Percentiles rank a stretch among this genome's conserved stretches.
phyloP scores from a whole-genome alignment of 2,329 filamentous ascomycete species.

The Phoma sp. region DNA sequence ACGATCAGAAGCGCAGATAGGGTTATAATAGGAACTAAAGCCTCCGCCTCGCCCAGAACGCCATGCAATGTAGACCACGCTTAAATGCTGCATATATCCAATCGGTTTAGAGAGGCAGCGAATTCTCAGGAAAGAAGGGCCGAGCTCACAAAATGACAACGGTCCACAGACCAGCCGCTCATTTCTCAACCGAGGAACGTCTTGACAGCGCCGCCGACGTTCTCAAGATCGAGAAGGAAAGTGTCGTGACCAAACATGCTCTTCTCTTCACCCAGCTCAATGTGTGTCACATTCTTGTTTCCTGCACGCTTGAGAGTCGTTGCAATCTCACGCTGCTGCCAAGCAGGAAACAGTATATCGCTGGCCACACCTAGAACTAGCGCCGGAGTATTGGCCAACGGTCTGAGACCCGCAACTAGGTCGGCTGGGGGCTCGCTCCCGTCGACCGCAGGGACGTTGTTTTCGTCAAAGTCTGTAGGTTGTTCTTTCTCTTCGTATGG shows the following conservation, averaged over 20 bases:
- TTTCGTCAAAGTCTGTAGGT: slow-evolving; percentile 32
- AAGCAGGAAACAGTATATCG: slow-evolving; percentile 95
- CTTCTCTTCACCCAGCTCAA: slow-evolving; percentile 92
- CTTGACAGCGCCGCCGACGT: slow-evolving; percentile 84
- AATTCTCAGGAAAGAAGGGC: slow-evolving; percentile 1
- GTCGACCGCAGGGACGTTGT: slow-evolving; percentile 40
- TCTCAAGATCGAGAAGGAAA: slow-evolving; percentile 88
- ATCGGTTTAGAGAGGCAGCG: background rate
- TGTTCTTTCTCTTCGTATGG: slow-evolving; percentile 88
- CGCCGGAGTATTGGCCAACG: slow-evolving; percentile 77
- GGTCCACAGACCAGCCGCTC: background rate
- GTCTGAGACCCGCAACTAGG: slow-evolving; percentile 74
- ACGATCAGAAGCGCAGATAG: background rate
- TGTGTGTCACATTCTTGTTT: slow-evolving; percentile 81
- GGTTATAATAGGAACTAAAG: slow-evolving; percentile 1
- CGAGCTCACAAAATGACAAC: slow-evolving; percentile 3
- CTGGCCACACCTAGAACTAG: slow-evolving; percentile 93
- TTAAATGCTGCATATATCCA: slow-evolving; percentile 12
- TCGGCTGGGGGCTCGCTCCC: slow-evolving; percentile 72
- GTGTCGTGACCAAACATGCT: slow-evolving; percentile 97
- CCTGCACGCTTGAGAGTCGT: slow-evolving; percentile 78
- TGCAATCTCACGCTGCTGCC: slow-evolving; percentile 96
- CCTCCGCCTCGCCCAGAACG: slow-evolving; percentile 19
- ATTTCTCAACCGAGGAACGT: slow-evolving; percentile 72
- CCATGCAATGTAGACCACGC: slow-evolving; percentile 33